Evolutionary conservation across 371 early-diverging fungal species (phyloP), one percentile per base, ranked within the genome.

Genomic region (Rhizopus arrhizus): DNA sequence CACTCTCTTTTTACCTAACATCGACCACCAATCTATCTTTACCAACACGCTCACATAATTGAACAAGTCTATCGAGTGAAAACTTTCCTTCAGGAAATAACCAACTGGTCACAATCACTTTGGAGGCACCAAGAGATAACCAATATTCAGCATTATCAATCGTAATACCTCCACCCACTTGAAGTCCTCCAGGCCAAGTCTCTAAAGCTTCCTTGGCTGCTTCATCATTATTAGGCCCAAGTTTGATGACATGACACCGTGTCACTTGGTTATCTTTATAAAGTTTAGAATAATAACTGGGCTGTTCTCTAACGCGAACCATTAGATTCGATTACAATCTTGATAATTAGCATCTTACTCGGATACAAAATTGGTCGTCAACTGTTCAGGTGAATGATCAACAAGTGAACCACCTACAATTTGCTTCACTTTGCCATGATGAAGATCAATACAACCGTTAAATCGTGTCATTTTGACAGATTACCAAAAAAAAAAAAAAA

Each of bases 401-500:
- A 70, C 83, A 22, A 97, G 83, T 29, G 96, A 89, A 16, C 94
- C 95, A 41, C 99, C 97, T 32, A 98, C 96, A 60, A 97, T 97
- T 70, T 98, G 99, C 79, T 98, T 98, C 56, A 98, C 99, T 75
- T 93, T 83, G 38, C 99, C 99, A 31, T 88, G 70, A 78, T 98
- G 99, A 58, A 98, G 81, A 79, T 98, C 97, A 64, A 97, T 96
- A 76, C 98, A 98, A 1, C 96, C 96, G 35, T 94, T 85, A 77
- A 98, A 96, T 63, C 79, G 80, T 50, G 91, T 85, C 73, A 76
- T 80, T 43, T 45, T 29, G 22, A 22, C 22, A 22, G 22, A 2
- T 22, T 22, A 22, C 36, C 15, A 31, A 16, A 54, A 48, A 54
- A 38, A 45, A 29, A 16, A 57, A 33, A 48, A 31, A 16, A 54